Conservation (phyloP, 345 rosid species). For the Lepidium aucheri region DNA sequence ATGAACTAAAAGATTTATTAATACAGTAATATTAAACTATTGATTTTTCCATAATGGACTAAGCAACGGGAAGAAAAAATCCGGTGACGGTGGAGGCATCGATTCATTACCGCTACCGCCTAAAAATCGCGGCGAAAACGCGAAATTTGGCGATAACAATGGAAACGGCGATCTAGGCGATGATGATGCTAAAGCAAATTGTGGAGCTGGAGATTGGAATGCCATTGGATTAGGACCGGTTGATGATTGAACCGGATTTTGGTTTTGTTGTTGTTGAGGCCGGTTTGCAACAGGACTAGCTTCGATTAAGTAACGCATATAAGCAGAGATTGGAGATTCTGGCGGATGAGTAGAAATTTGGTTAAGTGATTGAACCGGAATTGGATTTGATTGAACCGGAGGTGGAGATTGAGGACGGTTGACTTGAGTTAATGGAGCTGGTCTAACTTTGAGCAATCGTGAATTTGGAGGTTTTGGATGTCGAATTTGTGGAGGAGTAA, state of each 20-base stretch:
- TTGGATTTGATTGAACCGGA: slow-evolving; percentile 13
- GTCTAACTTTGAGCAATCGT: slow-evolving; percentile 79
- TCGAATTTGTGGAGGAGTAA: slow-evolving; percentile 38
- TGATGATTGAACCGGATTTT: slow-evolving; percentile 25
- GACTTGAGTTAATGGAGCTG: slow-evolving; percentile 71
- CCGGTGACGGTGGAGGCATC: slow-evolving; percentile 71
- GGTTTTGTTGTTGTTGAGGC: slow-evolving; percentile 26
- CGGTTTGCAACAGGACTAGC: slow-evolving; percentile 46
- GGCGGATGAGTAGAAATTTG: slow-evolving; percentile 15
- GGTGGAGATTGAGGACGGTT: slow-evolving; percentile 43
- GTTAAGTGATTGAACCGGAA: slow-evolving; percentile 3
- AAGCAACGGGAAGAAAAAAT: slow-evolving; percentile 55
- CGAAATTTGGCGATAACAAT: slow-evolving; percentile 57
- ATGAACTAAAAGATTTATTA: background rate
- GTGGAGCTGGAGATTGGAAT: slow-evolving; percentile 72
- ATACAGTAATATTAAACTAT: slow-evolving; percentile 8
- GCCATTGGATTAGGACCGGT: slow-evolving; percentile 45
- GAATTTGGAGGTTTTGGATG: slow-evolving; percentile 56
- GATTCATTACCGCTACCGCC: slow-evolving; percentile 74
- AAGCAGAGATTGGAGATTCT: slow-evolving; percentile 77
- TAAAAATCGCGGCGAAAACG: slow-evolving; percentile 64
- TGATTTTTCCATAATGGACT: slow-evolving; percentile 83
- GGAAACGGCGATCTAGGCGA: slow-evolving; percentile 55
- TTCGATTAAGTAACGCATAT: slow-evolving; percentile 67
- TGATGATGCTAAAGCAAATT: slow-evolving; percentile 56